Percentiles rank a stretch among this genome's conserved stretches.
Evolutionary conservation across 495 filamentous ascomycete species (phyloP).

Genomic region (Lichenothelia convexa): DNA sequence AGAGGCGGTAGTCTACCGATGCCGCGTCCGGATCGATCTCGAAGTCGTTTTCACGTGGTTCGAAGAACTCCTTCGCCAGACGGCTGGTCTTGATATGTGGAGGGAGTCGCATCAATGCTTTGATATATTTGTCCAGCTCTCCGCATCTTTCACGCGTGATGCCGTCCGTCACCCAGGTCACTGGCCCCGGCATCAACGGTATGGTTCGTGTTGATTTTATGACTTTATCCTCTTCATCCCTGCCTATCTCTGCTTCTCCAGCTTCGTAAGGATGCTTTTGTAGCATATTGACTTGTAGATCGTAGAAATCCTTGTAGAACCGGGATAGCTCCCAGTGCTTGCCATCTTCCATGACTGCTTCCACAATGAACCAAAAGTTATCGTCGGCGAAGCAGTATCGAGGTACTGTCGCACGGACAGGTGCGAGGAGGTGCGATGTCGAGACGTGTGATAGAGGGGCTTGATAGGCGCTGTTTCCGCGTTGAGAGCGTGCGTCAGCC

Average conservation of each 20-base stretch:
- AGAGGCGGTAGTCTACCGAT: conserved; percentile 15
- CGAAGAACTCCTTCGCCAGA: conserved; percentile 77
- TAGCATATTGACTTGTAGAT: conserved; percentile 89
- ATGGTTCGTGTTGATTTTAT: no score
- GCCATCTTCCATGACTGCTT: conserved; percentile 79
- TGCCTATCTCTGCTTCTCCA: conserved; percentile 57
- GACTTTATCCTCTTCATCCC: no score
- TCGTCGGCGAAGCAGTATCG: conserved; percentile 93
- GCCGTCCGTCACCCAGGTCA: conserved; percentile 92
- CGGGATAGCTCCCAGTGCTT: conserved; percentile 80
- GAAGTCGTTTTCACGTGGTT: conserved; percentile 76
- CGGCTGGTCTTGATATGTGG: conserved; percentile 65
- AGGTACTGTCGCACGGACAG: conserved; percentile 68
- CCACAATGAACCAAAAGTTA: conserved; percentile 97
- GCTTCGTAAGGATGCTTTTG: conserved; percentile 90
- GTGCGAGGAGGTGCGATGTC: conserved; percentile 23
- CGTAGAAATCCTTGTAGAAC: conserved; percentile 97
- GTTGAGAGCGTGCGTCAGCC: conserved; percentile 7
- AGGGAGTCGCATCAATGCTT: conserved; percentile 68
- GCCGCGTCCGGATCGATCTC: conserved; percentile 47
- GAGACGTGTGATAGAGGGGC: conserved; percentile 7
- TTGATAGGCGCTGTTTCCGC: conserved; percentile 29
- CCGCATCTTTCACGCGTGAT: conserved; percentile 85
- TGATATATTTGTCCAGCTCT: conserved; percentile 87
- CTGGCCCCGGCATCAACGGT: conserved; percentile 97